Percentiles rank a stretch among this genome's conserved stretches.
phyloP scores from a whole-genome alignment of 1,139 yeast species.

The Candida gigantensis region DNA sequence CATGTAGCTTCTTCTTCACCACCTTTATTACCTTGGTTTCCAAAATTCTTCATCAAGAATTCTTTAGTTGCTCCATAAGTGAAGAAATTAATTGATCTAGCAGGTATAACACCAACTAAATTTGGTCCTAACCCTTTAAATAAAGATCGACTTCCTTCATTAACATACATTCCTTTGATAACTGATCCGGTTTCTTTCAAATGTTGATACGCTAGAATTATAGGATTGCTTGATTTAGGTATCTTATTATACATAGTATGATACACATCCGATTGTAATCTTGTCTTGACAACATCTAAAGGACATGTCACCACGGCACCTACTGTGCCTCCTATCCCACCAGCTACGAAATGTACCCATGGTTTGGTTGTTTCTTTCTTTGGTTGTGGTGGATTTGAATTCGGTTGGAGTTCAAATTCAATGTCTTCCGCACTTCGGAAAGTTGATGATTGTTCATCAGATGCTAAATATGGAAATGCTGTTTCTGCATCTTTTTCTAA shows the following conservation, averaged over 20 bases:
- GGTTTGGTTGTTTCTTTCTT: conserved; percentile 49
- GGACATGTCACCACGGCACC: conserved; percentile 96
- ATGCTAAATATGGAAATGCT: conserved; percentile 63
- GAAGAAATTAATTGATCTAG: conserved; percentile 93
- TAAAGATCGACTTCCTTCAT: conserved; percentile 83
- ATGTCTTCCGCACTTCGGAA: conserved; percentile 34
- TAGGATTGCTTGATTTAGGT: conserved; percentile 42
- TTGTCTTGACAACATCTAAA: conserved; percentile 92
- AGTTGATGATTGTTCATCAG: conserved; percentile 66
- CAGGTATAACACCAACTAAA: conserved; percentile 97
- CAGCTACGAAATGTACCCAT: conserved; percentile 99
- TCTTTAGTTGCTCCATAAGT: conserved; percentile 94
- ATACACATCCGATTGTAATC: conserved; percentile 87
- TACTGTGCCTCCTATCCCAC: conserved; percentile 97
- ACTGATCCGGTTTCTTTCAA: conserved; percentile 81
- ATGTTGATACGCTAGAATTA: conserved; percentile 59
- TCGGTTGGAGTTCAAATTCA: conserved; percentile 16
- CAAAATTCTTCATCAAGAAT: conserved; percentile 56
- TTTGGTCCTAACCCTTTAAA: conserved; percentile 97
- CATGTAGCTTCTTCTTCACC: conserved; percentile 74
- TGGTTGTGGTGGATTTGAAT: conserved; percentile 8
- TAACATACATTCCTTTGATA: conserved; percentile 61
- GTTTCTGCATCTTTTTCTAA: conserved; percentile 57
- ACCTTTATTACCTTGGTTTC: background rate
- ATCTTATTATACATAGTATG: conserved; percentile 39